Evolutionary conservation across 1,139 yeast species (phyloP), one percentile per base, ranked within the genome.

Genomic region (Pichia sp.): DNA sequence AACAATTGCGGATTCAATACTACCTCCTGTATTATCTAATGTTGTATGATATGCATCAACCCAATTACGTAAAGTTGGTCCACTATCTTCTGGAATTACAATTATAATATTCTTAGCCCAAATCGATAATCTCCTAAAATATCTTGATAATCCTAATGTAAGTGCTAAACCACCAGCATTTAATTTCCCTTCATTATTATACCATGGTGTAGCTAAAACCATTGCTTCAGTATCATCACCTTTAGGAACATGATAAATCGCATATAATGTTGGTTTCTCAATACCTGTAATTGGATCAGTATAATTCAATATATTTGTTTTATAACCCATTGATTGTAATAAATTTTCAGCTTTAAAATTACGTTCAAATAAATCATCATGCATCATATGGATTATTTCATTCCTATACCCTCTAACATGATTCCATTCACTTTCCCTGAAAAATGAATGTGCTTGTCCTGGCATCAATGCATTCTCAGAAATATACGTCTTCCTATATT

Each of bases 391-490:
- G 53, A 47, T 58, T 39, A 75, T 58, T 50, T 80, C 85, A 34
- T 71, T 72, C 46, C 96, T 70, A 58, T 81, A 88, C 0, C 96
- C 98, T 44, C 97, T 67, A 21, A 88, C 77, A 42, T 84, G 69
- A 55, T 89, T 86, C 96, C 97, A 91, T 56, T 91, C 98, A 39
- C 91, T 79, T 53, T 89, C 97, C 44, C 97, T 70, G 60, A 86
- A 93, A 58, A 86, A 88, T 15, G 95, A 82, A 52, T 81, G 82
- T 3, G 91, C 97, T 59, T 91, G 97, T 0, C 94, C 89, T 11
- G 98, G 97, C 84, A 93, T 80, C 59, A 93, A 68, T 28, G 99
- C 99, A 63, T 91, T 93, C 59, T 93, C 99, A 8, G 95, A 83
- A 18, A 89, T 84, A 58, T 91, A 91, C 6, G 96, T 85, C 50